Conservation (phyloP, 306 rosid genomes). For the Glycine tomentella region DNA sequence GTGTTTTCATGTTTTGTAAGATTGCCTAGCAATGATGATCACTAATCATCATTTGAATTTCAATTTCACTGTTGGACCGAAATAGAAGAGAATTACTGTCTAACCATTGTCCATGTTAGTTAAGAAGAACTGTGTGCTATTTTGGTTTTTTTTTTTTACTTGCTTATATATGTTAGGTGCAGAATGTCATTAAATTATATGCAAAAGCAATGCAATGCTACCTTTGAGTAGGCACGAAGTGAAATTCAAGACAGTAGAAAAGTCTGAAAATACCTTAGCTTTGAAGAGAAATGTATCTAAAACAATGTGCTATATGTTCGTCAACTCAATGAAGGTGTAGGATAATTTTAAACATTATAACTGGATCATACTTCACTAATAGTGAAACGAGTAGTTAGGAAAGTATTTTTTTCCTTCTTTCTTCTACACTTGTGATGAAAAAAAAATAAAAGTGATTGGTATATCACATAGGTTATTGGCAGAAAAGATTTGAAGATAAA, state of each 20-base stretch:
- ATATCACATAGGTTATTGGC: too few species aligned
- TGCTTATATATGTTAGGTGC: slow-evolving; percentile 53
- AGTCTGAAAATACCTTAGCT: slow-evolving; percentile 63
- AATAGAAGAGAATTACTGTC: slow-evolving; percentile 12
- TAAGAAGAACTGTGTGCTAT: neutral
- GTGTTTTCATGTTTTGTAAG: slow-evolving; percentile 19
- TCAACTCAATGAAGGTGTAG: slow-evolving; percentile 37
- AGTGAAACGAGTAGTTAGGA: too few species aligned
- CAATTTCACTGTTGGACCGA: slow-evolving; percentile 34
- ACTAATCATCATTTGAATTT: slow-evolving; percentile 46
- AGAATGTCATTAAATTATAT: slow-evolving; percentile 40
- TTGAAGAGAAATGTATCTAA: slow-evolving; percentile 66
- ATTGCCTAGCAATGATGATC: slow-evolving; percentile 43
- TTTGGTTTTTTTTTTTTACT: neutral
- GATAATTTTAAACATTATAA: too few species aligned
- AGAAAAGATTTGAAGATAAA: too few species aligned
- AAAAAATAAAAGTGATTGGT: too few species aligned
- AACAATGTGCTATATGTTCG: slow-evolving; percentile 28
- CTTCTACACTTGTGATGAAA: too few species aligned
- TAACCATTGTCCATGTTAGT: too few species aligned
- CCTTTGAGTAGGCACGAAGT: slow-evolving; percentile 76
- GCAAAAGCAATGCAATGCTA: slow-evolving; percentile 52
- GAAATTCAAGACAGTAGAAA: slow-evolving; percentile 50
- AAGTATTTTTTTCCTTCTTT: too few species aligned
- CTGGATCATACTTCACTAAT: too few species aligned